These are phyloP conservation scores for Escovopsis sp. DNA, from an alignment of 2,329 filamentous ascomycete genomes.

Conservation along the genomic window DNA sequence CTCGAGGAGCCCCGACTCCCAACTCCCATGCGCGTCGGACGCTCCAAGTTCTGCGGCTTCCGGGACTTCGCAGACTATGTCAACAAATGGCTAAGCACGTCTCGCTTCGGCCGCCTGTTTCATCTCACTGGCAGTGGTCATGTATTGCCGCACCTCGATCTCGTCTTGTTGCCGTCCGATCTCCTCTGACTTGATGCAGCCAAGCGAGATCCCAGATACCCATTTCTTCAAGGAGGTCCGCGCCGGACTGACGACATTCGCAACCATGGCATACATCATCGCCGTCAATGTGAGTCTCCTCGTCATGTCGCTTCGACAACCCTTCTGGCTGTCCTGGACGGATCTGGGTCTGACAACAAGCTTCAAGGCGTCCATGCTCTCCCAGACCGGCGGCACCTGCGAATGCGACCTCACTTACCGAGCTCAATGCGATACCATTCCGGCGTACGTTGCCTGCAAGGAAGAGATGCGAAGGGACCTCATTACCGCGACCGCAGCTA, in stretches of 20 bases:
- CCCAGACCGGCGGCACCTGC: conserved; percentile 65
- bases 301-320: neutral
- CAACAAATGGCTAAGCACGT: conserved; percentile 23
- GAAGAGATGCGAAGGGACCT: conserved; percentile 57
- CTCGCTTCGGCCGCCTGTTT: conserved; percentile 45
- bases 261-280: conserved; percentile 77
- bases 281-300: conserved; percentile 43
- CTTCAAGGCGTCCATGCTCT: conserved; percentile 51
- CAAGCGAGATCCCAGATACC: conserved; percentile 50
- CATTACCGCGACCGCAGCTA: conserved; percentile 70
- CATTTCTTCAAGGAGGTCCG: conserved; percentile 66
- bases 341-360: conserved; percentile 1
- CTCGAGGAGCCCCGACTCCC: conserved; percentile 3
- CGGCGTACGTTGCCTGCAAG: conserved; percentile 30
- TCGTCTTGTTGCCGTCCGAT: neutral
- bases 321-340: neutral
- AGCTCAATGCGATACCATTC: conserved; percentile 33
- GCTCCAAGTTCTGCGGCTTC: conserved; percentile 17
- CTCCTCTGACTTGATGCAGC: conserved; percentile 26
- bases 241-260: conserved; percentile 66
- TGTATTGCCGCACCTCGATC: conserved; percentile 29
- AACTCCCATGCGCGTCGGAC: conserved; percentile 3
- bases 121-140: conserved; percentile 53
- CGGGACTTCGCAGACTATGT: conserved; percentile 22
- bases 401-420: conserved; percentile 37